These are phyloP conservation scores for Begonia fuchsioides DNA, from an alignment of 306 rosid species.

Conservation along the genomic window DNA sequence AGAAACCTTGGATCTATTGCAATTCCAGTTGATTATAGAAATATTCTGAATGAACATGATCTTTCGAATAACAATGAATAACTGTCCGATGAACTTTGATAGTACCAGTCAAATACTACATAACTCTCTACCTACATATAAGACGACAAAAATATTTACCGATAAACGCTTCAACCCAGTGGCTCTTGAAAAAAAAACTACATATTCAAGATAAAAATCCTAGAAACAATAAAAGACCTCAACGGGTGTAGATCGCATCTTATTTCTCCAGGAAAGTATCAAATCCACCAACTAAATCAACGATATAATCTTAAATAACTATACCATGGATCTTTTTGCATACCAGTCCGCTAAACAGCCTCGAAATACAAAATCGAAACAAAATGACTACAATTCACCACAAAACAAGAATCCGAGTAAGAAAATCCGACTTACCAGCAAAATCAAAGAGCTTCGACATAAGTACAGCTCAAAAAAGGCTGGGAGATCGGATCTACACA, in stretches of 20 bases:
- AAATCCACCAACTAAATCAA: not conserved
- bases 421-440: slow-evolving; percentile 37
- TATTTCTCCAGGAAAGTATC: not conserved
- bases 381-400: slow-evolving; percentile 2
- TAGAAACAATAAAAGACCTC: not conserved
- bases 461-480: slow-evolving; percentile 29
- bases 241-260: not conserved
- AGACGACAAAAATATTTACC: too few species aligned
- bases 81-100: too few species aligned
- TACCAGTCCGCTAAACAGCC: slow-evolving; percentile 8
- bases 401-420: slow-evolving; percentile 1
- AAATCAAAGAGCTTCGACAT: slow-evolving; percentile 80
- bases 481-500: slow-evolving; percentile 18
- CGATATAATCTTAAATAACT: not conserved
- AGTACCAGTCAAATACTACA: too few species aligned
- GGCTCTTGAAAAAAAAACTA: not conserved
- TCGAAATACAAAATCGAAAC: not conserved
- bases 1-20: too few species aligned
- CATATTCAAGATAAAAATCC: not conserved
- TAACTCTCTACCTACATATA: too few species aligned
- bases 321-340: slow-evolving; percentile 2
- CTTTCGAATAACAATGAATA: too few species aligned
- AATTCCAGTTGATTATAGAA: too few species aligned
- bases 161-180: too few species aligned
- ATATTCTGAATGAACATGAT: too few species aligned